A percentile compares a stretch with the other conserved stretches of the same genome.
These are phyloP conservation scores for Solanum hybrid DNA, from an alignment of 305 asterid species.

Conservation along the genomic window DNA sequence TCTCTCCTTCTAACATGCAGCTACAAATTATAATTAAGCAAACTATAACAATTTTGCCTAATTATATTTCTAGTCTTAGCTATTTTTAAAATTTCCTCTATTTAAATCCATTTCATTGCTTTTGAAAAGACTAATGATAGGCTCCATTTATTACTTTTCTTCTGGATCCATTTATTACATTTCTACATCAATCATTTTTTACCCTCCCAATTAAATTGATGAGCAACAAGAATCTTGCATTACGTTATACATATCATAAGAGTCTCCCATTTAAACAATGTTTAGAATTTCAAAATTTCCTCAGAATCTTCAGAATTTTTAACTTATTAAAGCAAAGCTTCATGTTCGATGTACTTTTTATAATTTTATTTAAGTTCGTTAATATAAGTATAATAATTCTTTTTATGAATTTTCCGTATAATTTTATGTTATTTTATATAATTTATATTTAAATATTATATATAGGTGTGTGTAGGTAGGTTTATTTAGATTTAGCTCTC, in stretches of 20 bases:
- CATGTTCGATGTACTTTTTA: not conserved
- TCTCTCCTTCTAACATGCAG: no score
- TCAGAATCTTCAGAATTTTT: not conserved
- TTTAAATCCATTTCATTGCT: not conserved
- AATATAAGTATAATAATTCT: no score
- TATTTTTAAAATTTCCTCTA: not conserved
- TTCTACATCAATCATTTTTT: not conserved
- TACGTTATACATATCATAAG: not conserved
- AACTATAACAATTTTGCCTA: no score
- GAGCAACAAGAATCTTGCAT: not conserved
- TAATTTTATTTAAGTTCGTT: no score
- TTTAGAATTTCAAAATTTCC: not conserved
- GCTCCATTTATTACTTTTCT: not conserved
- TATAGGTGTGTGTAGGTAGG: no score
- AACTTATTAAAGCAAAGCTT: not conserved
- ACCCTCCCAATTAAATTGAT: not conserved
- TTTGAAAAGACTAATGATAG: not conserved
- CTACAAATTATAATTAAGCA: no score
- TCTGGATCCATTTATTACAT: not conserved
- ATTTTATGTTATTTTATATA: no score
- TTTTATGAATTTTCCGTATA: no score
- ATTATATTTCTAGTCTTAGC: no score
- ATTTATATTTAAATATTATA: no score
- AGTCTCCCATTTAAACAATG: not conserved
- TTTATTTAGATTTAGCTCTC: no score